Conservation (phyloP, 2,329 filamentous ascomycete species). For the Clarireedia paspali region DNA sequence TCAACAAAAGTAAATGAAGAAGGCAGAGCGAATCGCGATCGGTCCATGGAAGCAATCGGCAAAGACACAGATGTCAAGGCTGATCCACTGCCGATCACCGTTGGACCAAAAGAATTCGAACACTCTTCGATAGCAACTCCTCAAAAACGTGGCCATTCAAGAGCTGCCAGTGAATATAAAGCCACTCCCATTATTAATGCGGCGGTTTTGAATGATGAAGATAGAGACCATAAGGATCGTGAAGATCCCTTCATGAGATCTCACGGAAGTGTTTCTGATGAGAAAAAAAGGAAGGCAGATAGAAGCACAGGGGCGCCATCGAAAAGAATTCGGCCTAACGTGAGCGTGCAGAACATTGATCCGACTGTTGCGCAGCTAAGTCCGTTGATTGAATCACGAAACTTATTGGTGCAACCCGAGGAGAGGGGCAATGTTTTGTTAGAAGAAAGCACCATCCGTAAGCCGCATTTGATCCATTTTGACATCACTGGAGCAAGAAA, state of each 20-base stretch:
- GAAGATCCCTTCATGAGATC: neutral
- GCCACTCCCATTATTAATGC: too few relatives aligned
- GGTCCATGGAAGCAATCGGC: too few relatives aligned
- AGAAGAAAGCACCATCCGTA: slow-evolving; percentile 14
- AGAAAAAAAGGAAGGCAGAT: slow-evolving; percentile 6
- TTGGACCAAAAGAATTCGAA: too few relatives aligned
- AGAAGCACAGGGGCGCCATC: neutral
- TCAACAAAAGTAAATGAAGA: too few relatives aligned
- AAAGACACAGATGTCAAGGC: too few relatives aligned
- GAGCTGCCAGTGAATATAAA: too few relatives aligned
- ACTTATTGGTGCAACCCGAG: neutral
- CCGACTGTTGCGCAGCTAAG: neutral
- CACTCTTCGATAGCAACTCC: too few relatives aligned
- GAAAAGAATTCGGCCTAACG: neutral
- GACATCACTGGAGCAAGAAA: slow-evolving; percentile 16
- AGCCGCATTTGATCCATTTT: slow-evolving; percentile 19
- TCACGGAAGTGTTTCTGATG: neutral
- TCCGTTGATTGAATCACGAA: neutral
- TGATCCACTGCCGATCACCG: too few relatives aligned
- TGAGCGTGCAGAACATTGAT: neutral
- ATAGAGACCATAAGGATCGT: neutral
- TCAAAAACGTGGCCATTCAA: too few relatives aligned
- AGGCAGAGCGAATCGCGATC: too few relatives aligned
- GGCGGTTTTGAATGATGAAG: too few relatives aligned
- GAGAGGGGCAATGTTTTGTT: neutral